A percentile compares a stretch with the other conserved stretches of the same genome.
Evolutionary conservation across 2,329 filamentous ascomycete genomes (phyloP).

Genomic region (Teratosphaeria epicoccoides): DNA sequence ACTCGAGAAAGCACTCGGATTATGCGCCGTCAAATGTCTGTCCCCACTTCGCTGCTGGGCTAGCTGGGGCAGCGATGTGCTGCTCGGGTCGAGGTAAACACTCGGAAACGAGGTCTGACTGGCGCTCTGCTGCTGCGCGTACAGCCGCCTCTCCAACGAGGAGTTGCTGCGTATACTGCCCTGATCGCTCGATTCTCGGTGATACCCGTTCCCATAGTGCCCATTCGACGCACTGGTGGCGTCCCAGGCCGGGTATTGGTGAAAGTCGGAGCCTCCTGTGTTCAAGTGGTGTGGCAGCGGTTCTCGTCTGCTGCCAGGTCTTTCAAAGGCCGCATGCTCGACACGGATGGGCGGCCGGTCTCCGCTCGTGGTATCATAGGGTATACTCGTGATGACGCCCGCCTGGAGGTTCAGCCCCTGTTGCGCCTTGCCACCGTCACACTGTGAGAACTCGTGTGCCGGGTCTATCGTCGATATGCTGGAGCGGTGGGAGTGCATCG

Average conservation of each 20-base stretch:
- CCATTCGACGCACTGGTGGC: slow-evolving; percentile 42
- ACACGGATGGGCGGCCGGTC: slow-evolving; percentile 61
- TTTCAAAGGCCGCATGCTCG: slow-evolving; percentile 54
- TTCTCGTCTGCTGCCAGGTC: slow-evolving; percentile 48
- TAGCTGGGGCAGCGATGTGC: slow-evolving; percentile 27
- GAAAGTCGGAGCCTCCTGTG: slow-evolving; percentile 66
- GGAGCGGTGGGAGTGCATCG: slow-evolving; percentile 37
- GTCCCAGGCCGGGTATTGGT: slow-evolving; percentile 64
- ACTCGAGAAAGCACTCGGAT: slow-evolving; percentile 37
- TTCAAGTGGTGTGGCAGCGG: slow-evolving; percentile 75
- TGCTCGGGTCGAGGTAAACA: slow-evolving; percentile 29
- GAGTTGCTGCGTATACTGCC: slow-evolving; percentile 50
- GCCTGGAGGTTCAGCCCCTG: slow-evolving; percentile 61
- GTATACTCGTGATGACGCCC: slow-evolving; percentile 77
- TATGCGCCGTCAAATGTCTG: slow-evolving; percentile 29
- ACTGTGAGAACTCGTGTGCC: slow-evolving; percentile 16
- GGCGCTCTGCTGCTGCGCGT: slow-evolving; percentile 28
- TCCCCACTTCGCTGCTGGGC: slow-evolving; percentile 15
- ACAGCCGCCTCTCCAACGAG: slow-evolving; percentile 36
- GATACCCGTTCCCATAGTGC: slow-evolving; percentile 38
- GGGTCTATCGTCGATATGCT: slow-evolving; percentile 4
- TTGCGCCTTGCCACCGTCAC: slow-evolving; percentile 24
- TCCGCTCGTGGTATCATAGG: slow-evolving; percentile 61
- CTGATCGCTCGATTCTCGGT: slow-evolving; percentile 32
- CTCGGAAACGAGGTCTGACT: slow-evolving; percentile 41